These are phyloP conservation scores for Trichocladium antarcticum DNA, from an alignment of 495 filamentous ascomycete species.

Conservation along the genomic window DNA sequence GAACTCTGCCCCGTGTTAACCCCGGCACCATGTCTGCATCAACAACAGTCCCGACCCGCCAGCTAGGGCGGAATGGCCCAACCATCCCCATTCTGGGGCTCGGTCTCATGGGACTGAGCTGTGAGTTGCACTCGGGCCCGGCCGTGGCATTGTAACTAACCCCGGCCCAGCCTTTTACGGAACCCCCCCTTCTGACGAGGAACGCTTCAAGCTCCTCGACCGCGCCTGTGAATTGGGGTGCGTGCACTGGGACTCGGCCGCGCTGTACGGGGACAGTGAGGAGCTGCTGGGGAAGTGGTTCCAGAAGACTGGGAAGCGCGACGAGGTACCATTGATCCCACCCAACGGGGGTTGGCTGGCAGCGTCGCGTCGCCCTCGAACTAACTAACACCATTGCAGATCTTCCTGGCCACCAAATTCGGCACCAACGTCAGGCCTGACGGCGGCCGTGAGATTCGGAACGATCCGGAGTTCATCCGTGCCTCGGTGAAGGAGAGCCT, in stretches of 20 bases:
- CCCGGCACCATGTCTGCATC: not conserved
- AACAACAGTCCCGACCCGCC: conserved; percentile 14
- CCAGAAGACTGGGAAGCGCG: conserved; percentile 12
- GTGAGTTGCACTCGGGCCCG: not conserved
- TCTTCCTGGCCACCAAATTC: conserved; percentile 46
- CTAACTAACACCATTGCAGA: conserved; percentile 14
- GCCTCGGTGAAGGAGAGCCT: conserved; percentile 39
- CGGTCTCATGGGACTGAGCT: conserved; percentile 42
- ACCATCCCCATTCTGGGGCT: conserved; percentile 42
- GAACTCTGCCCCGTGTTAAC: too few relatives aligned
- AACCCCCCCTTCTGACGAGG: conserved; percentile 20
- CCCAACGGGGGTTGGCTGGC: too few relatives aligned
- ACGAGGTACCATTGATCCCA: not conserved
- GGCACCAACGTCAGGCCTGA: conserved; percentile 16
- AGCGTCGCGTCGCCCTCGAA: too few relatives aligned
- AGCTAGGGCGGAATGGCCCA: conserved; percentile 44
- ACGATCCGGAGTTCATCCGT: conserved; percentile 44
- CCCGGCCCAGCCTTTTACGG: conserved; percentile 29
- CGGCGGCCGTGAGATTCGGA: conserved; percentile 8
- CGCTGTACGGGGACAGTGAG: conserved; percentile 37
- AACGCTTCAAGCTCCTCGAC: conserved; percentile 32
- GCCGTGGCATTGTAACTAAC: not conserved
- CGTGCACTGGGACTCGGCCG: conserved; percentile 37
- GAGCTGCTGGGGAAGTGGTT: conserved; percentile 41
- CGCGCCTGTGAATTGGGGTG: conserved; percentile 29